These are phyloP conservation scores for Trametes elegans DNA, from an alignment of 768 basidiomycete genomes.

Conservation along the genomic window DNA sequence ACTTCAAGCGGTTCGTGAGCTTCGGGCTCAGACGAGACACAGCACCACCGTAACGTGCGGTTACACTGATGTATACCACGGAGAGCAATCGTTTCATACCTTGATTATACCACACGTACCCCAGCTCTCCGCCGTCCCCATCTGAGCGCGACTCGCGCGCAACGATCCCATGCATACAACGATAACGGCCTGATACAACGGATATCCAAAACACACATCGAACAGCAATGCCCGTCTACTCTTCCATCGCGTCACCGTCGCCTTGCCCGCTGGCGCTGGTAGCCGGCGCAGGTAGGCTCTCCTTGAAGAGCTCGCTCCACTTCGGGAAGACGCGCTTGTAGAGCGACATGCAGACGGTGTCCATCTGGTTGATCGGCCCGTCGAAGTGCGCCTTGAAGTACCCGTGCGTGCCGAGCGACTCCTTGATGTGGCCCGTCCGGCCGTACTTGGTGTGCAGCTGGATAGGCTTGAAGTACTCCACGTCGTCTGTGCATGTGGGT, in stretches of 20 bases:
- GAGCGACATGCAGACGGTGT: constrained; percentile 91
- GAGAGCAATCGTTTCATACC: too few species aligned
- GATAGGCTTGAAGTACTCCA: constrained; percentile 90
- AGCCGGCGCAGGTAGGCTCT: constrained; percentile 2
- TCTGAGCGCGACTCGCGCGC: too few species aligned
- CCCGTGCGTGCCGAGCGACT: constrained; percentile 94
- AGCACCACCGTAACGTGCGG: constrained; percentile 17
- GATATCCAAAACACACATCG: constrained; percentile 1
- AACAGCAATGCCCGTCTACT: constrained; percentile 10
- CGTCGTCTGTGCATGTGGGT: constrained; percentile 55
- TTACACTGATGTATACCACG: too few species aligned
- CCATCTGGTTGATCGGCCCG: constrained; percentile 93
- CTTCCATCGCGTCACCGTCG: constrained; percentile 26
- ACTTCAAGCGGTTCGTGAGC: constrained; percentile 83
- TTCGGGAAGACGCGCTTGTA: constrained; percentile 95
- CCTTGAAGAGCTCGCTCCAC: constrained; percentile 64
- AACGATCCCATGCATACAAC: too few species aligned
- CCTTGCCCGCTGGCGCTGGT: background rate
- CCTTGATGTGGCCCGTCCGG: constrained; percentile 82
- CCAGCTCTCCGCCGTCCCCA: too few species aligned
- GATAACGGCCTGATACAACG: too few species aligned
- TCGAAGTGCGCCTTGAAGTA: constrained; percentile 96
- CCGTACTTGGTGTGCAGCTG: constrained; percentile 93
- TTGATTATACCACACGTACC: background rate
- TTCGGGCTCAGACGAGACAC: constrained; percentile 81